Evolutionary conservation across 2,329 filamentous ascomycete genomes (phyloP).

Genomic region (Berkeleyomyces rouxiae): DNA sequence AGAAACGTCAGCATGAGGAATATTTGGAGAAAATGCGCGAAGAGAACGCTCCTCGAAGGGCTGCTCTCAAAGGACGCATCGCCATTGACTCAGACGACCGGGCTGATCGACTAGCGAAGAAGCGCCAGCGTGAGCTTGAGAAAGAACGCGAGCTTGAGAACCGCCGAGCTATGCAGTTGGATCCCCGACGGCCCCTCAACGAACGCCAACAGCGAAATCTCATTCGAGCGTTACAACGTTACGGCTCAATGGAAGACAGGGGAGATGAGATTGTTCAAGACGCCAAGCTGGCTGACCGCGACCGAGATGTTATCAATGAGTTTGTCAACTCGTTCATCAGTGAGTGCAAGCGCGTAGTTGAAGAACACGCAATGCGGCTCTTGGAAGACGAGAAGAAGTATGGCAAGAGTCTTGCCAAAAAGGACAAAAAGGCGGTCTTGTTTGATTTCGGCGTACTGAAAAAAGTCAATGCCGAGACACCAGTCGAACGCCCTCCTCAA

Average conservation of each 20-base stretch:
- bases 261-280: slow-evolving; percentile 76
- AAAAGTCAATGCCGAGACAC: slow-evolving; percentile 88
- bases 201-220: slow-evolving; percentile 90
- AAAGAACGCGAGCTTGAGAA: slow-evolving; percentile 62
- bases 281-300: slow-evolving; percentile 67
- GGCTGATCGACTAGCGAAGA: slow-evolving; percentile 47
- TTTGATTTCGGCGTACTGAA: slow-evolving; percentile 91
- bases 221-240: slow-evolving; percentile 78
- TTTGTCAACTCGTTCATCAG: slow-evolving; percentile 60
- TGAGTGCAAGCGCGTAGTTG: slow-evolving; percentile 40
- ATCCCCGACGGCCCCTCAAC: slow-evolving; percentile 76
- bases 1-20: slow-evolving; percentile 64
- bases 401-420: slow-evolving; percentile 78
- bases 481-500: slow-evolving; percentile 78
- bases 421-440: slow-evolving; percentile 90
- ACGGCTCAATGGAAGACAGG: slow-evolving; percentile 77
- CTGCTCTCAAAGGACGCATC: slow-evolving; percentile 39
- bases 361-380: slow-evolving; percentile 52
- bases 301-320: slow-evolving; percentile 59
- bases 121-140: slow-evolving; percentile 45
- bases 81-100: slow-evolving; percentile 45
- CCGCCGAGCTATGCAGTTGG: slow-evolving; percentile 53
- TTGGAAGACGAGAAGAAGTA: slow-evolving; percentile 67
- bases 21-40: slow-evolving; percentile 71
- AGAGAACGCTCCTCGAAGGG: slow-evolving; percentile 69